These are phyloP conservation scores for Macrolepiota dolichaula DNA, from an alignment of 768 basidiomycete species.

Conservation along the genomic window DNA sequence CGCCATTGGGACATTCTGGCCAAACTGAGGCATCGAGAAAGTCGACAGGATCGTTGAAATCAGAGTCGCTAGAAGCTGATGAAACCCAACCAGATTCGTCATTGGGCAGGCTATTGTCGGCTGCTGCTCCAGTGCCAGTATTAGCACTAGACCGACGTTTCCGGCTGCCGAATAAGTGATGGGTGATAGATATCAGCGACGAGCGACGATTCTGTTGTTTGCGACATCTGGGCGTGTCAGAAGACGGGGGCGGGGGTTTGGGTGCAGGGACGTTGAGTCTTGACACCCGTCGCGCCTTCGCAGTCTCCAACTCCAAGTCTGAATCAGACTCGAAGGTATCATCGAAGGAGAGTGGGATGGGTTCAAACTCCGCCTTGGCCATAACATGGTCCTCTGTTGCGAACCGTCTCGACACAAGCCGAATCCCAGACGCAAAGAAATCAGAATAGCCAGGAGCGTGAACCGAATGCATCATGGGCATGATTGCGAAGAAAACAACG, in stretches of 20 bases:
- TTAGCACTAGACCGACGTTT: neutral
- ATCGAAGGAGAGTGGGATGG: conserved; percentile 2
- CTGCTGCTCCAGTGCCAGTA: too few species aligned
- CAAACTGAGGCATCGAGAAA: neutral
- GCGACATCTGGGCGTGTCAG: conserved; percentile 8
- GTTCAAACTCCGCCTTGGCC: neutral
- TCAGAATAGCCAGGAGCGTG: conserved; percentile 36
- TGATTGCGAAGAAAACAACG: neutral
- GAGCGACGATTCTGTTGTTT: neutral
- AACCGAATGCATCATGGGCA: conserved; percentile 1
- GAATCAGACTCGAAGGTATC: neutral
- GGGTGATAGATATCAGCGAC: conserved; percentile 2
- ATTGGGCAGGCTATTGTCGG: neutral
- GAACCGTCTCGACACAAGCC: conserved; percentile 29
- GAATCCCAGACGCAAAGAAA: conserved; percentile 46
- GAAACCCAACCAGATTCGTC: conserved; percentile 8
- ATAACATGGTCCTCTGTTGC: neutral
- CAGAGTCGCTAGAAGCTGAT: neutral
- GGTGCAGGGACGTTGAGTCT: conserved; percentile 21
- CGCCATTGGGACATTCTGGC: conserved; percentile 7
- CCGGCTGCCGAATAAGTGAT: neutral
- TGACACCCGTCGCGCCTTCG: neutral
- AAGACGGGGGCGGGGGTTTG: conserved; percentile 22
- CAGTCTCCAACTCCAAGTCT: neutral
- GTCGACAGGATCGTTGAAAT: neutral